Conservation (phyloP, 768 basidiomycete genomes). For the Boletus sp. region DNA sequence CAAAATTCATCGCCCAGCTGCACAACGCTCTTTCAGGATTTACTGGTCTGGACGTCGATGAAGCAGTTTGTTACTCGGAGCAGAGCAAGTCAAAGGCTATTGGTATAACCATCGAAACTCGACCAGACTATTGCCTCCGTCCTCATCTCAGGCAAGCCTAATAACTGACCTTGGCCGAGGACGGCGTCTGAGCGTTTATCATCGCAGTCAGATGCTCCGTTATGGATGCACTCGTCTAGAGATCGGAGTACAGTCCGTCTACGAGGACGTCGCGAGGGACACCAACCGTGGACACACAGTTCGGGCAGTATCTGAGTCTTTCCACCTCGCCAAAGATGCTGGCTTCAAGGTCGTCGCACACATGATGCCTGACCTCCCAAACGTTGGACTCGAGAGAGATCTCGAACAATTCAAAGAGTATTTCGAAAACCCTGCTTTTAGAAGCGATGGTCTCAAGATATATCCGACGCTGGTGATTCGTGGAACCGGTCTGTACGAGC, state of each 20-base stretch:
- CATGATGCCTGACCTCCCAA: slow-evolving; percentile 99
- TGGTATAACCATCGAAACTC: slow-evolving; percentile 97
- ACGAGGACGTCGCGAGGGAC: slow-evolving; percentile 98
- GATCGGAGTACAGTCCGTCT: slow-evolving; percentile 98
- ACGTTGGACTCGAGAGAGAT: slow-evolving; percentile 96
- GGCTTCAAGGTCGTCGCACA: slow-evolving; percentile 99
- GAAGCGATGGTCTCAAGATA: slow-evolving; percentile 96
- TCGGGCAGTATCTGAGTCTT: slow-evolving; percentile 93
- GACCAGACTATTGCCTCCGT: slow-evolving; percentile 96
- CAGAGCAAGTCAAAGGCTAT: slow-evolving; percentile 98
- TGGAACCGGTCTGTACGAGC: slow-evolving; percentile 92
- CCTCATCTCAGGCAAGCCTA: slow-evolving; percentile 81
- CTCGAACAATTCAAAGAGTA: slow-evolving; percentile 99
- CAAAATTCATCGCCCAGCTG: slow-evolving; percentile 90
- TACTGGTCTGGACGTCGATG: slow-evolving; percentile 90
- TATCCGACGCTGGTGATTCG: slow-evolving; percentile 98
- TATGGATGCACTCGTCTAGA: slow-evolving; percentile 98
- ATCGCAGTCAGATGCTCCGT: slow-evolving; percentile 90
- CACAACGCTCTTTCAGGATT: slow-evolving; percentile 97
- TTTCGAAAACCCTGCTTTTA: slow-evolving; percentile 97
- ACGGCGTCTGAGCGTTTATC: background rate
- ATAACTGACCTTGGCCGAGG: background rate
- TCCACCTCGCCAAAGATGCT: slow-evolving; percentile 97
- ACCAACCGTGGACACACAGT: slow-evolving; percentile 99
- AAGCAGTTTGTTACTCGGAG: slow-evolving; percentile 96